phyloP scores from a whole-genome alignment of 495 filamentous ascomycete species.

The Hyaloscypha bicolor region DNA sequence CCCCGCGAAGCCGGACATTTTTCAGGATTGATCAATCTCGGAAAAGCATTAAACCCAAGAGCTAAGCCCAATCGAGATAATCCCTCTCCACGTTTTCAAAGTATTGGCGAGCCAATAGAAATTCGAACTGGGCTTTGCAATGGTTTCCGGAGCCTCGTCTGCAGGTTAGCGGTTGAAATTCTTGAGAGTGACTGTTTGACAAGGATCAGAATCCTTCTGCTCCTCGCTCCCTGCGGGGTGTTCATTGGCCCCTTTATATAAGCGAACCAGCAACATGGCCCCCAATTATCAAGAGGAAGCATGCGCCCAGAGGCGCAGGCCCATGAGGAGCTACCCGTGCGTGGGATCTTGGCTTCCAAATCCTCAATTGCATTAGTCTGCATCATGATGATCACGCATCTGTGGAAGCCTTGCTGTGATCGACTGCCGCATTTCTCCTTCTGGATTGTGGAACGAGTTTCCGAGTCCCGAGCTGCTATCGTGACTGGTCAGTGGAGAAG shows the following conservation, averaged over 20 bases:
- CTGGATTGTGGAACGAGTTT: not conserved
- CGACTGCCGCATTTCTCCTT: not conserved
- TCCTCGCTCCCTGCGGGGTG: not conserved
- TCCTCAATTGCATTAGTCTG: not conserved
- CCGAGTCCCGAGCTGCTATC: not conserved
- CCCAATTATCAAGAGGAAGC: too few relatives aligned
- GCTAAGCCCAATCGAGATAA: not conserved
- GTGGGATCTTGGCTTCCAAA: not conserved
- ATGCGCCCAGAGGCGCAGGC: too few relatives aligned
- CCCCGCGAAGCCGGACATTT: not conserved
- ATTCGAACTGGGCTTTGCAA: not conserved
- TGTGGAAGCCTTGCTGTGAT: not conserved
- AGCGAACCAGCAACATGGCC: not conserved
- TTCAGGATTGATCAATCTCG: not conserved
- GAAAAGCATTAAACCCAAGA: not conserved
- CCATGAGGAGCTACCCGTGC: too few relatives aligned
- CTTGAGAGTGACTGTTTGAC: not conserved
- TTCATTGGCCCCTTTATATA: not conserved
- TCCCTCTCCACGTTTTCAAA: not conserved
- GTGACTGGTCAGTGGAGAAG: too few relatives aligned
- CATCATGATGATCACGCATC: not conserved
- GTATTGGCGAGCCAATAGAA: not conserved
- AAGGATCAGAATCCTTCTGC: not conserved
- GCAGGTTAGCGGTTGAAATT: not conserved
- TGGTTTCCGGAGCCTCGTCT: not conserved